Evolutionary conservation across 2,329 filamentous ascomycete species (phyloP).

Genomic region (Tolypocladium tropicale): DNA sequence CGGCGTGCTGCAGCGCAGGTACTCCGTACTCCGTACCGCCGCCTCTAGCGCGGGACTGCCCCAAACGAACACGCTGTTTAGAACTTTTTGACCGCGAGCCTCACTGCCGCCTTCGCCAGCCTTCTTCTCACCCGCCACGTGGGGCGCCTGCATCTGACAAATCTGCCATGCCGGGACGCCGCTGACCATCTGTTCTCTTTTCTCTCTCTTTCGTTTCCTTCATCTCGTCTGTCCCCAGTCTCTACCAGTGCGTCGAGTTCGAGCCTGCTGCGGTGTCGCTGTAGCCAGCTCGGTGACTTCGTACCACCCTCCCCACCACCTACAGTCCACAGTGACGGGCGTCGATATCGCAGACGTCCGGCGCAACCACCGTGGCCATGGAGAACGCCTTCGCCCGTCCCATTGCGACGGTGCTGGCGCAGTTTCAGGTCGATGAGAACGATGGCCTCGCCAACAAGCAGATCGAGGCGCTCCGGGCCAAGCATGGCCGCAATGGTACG

Average conservation of each 20-base stretch:
- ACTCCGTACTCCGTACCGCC: too few relatives aligned
- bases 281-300: not conserved
- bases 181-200: slow-evolving; percentile 8
- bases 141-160: slow-evolving; percentile 18
- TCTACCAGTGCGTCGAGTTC: slow-evolving; percentile 1
- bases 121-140: slow-evolving; percentile 18
- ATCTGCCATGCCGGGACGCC: slow-evolving; percentile 18
- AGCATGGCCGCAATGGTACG: slow-evolving; percentile 59
- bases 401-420: slow-evolving; percentile 46
- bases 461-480: slow-evolving; percentile 42
- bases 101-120: slow-evolving; percentile 5
- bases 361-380: slow-evolving; percentile 30
- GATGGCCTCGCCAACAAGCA: slow-evolving; percentile 50
- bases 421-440: slow-evolving; percentile 44
- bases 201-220: slow-evolving; percentile 4
- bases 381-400: slow-evolving; percentile 52
- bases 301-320: not conserved
- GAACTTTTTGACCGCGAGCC: not conserved
- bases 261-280: not conserved
- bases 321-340: not conserved
- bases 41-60: not conserved
- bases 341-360: not conserved
- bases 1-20: not conserved
- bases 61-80: not conserved
- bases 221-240: slow-evolving; percentile 6